Base-by-base conservation (phyloP, 1,284 basidiomycete species). In the Cryptococcus sp. region DNA sequence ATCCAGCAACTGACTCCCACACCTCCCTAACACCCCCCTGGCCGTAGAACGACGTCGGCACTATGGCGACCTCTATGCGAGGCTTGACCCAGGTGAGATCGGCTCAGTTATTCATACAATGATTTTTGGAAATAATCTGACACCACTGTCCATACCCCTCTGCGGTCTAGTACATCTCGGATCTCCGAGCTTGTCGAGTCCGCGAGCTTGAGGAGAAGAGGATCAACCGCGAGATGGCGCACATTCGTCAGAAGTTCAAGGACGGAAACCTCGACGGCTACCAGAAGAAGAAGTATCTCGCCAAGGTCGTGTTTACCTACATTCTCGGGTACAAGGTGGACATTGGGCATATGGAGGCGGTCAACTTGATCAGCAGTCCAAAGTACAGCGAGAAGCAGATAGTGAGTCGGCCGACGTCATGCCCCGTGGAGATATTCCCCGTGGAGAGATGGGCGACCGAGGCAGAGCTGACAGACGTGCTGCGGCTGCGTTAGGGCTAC, bases 301-400 rank as follows among this genome's bases (percentile, higher is more conserved):
- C 80, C 58, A 98, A 99, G 80, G 95, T 99, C 68, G 88, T 98
- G 61, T 99, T 98, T 81, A 98, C 96, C 18, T 98, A 97, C 72
- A 98, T 99, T 65, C 82, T 98, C 58, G 96, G 96, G 36, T 98
- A 98, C 81, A 94, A 94, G 77, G 94, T 98, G 67, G 96, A 99
- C 73, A 85, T 98, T 37, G 96, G 96, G 5, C 95, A 98, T 76
- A 96, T 98, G 93, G 95, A 98, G 73, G 95, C 96, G 13, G 90
- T 98, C 67, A 97, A 98, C 77, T 83, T 99, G 64, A 97, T 99
- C 67, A 89, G 94, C 39, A 94, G 91, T 72, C 80, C 85, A 46
- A 98, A 96, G 73, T 98, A 98, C 76, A 93, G 89, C 68, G 96
- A 99, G 80, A 99, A 99, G 79, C 96, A 99, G 79, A 98, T 99